Conservation (phyloP, 192 early-diverging fungal species). For the Rhizoclosmatium globosum region DNA sequence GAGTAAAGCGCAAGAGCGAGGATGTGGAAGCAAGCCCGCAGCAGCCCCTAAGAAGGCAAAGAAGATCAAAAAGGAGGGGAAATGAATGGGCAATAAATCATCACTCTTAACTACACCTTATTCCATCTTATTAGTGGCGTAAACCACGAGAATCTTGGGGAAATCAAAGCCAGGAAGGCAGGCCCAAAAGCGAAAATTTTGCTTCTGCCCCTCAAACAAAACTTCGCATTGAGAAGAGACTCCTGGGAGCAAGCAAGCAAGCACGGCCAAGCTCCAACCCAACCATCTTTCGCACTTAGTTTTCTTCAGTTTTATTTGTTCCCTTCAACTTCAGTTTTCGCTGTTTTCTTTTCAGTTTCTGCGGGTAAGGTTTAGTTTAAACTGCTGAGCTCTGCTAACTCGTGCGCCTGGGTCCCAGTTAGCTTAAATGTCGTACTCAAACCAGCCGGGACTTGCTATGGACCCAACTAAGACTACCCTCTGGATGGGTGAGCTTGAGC, state of each 20-base stretch:
- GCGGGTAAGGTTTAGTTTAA: not conserved
- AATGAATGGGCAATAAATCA: not conserved
- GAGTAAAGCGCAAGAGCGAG: not conserved
- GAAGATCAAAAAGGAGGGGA: not conserved
- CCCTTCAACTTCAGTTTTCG: not conserved
- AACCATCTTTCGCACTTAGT: not conserved
- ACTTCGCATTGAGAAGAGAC: too few species aligned
- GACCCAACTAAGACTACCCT: slow-evolving; percentile 49
- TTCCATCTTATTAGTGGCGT: too few species aligned
- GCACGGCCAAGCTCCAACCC: not conserved
- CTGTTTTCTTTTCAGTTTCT: not conserved
- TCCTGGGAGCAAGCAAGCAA: too few species aligned
- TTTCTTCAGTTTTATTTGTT: slow-evolving; percentile 6
- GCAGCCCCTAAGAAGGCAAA: not conserved
- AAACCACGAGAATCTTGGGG: too few species aligned
- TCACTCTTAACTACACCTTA: too few species aligned
- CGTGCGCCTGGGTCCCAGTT: too few species aligned
- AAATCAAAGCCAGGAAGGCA: too few species aligned
- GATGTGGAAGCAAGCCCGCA: not conserved
- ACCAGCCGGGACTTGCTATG: not conserved
- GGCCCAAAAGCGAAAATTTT: too few species aligned
- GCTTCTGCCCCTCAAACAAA: not conserved
- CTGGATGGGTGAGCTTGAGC: slow-evolving; percentile 96
- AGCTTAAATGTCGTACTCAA: slow-evolving; percentile 17
- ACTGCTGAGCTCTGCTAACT: not conserved